phyloP scores from a whole-genome alignment of 768 basidiomycete species.

The Amanita thiersii region DNA sequence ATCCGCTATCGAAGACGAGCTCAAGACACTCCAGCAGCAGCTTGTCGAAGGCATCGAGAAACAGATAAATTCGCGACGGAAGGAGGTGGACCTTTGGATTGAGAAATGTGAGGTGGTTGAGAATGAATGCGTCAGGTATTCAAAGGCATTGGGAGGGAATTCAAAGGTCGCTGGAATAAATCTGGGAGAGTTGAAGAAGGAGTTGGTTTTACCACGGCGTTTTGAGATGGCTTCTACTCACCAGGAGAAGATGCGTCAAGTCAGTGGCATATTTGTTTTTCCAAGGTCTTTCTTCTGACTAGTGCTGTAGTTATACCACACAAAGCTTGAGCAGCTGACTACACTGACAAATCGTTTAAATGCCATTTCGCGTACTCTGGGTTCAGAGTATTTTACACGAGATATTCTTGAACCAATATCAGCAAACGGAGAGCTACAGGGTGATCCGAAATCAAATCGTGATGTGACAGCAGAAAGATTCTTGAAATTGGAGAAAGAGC shows the following conservation, averaged over 20 bases:
- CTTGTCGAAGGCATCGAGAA: slow-evolving; percentile 70
- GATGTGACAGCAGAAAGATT: slow-evolving; percentile 82
- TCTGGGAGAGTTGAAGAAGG: slow-evolving; percentile 64
- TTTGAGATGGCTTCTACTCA: slow-evolving; percentile 60
- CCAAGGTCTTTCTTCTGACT: slow-evolving; percentile 5
- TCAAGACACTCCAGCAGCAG: slow-evolving; percentile 62
- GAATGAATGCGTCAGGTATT: slow-evolving; percentile 56
- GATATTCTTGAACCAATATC: slow-evolving; percentile 46
- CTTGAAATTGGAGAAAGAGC: slow-evolving; percentile 73
- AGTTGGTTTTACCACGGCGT: slow-evolving; percentile 63
- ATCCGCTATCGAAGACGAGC: slow-evolving; percentile 75
- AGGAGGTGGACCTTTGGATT: slow-evolving; percentile 75
- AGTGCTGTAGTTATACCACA: slow-evolving; percentile 53
- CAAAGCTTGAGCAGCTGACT: slow-evolving; percentile 68
- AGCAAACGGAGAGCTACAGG: slow-evolving; percentile 30
- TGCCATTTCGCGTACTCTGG: slow-evolving; percentile 51
- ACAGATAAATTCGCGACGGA: slow-evolving; percentile 58
- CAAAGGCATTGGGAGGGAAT: slow-evolving; percentile 63
- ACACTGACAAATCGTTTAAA: slow-evolving; percentile 62
- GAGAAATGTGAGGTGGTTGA: slow-evolving; percentile 55
- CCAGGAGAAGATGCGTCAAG: slow-evolving; percentile 77
- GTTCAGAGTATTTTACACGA: slow-evolving; percentile 43
- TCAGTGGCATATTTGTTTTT: slow-evolving; percentile 22
- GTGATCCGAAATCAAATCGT: slow-evolving; percentile 34
- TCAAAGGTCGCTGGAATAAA: slow-evolving; percentile 57